phyloP scores from a whole-genome alignment of 257 asterid genomes.

The Mentha longifolia region DNA sequence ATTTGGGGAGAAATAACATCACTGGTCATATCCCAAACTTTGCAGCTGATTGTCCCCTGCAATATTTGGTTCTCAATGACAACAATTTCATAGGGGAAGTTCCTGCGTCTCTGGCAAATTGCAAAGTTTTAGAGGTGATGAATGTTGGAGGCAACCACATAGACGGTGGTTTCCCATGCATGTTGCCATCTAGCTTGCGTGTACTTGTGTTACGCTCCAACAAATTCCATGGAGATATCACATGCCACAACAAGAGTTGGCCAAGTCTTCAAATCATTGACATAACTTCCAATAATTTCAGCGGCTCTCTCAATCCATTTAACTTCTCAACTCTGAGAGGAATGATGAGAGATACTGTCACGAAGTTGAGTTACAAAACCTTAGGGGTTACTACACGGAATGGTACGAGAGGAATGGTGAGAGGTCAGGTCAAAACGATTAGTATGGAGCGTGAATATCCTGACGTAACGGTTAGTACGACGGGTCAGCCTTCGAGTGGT shows the following conservation, averaged over 20 bases:
- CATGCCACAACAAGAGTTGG: no score
- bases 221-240: no score
- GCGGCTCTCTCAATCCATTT: background rate
- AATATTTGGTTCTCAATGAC: background rate
- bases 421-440: no score
- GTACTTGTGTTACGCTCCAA: no score
- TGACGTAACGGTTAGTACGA: no score
- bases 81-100: background rate
- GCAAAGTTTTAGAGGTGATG: background rate
- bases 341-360: no score
- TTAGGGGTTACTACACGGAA: background rate
- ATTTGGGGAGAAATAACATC: slow-evolving; percentile 10
- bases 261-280: background rate
- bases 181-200: no score
- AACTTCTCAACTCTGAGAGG: background rate
- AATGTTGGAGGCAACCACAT: background rate
- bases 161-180: background rate
- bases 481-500: no score
- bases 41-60: background rate
- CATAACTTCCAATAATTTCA: background rate
- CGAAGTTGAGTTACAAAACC: no score
- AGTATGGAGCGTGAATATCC: fast-evolving
- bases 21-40: background rate
- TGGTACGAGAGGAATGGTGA: no score
- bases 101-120: background rate